Evolutionary conservation across 225 moss, liverwort and hornwort species (phyloP).

Genomic region (Straminergon stramineum): DNA sequence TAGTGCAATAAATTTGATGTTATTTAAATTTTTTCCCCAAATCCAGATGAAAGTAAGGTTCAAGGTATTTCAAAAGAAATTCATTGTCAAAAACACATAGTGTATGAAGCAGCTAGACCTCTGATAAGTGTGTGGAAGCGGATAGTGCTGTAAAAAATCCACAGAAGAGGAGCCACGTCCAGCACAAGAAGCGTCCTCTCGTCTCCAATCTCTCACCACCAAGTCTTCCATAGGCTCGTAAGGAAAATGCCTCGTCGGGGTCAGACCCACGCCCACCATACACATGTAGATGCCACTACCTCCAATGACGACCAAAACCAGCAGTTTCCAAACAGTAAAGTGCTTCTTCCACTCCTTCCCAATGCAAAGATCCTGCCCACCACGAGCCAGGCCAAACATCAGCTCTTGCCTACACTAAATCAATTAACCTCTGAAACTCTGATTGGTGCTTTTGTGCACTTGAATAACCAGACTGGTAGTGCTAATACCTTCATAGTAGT

Average conservation of each 20-base stretch:
- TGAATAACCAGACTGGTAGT: background rate
- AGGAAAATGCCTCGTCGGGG: constrained; percentile 1
- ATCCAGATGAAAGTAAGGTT: background rate
- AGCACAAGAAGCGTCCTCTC: constrained; percentile 26
- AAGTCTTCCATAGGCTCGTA: constrained; percentile 7
- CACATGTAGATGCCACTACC: constrained; percentile 35
- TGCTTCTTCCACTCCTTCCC: constrained; percentile 50
- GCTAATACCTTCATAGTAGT: constrained; percentile 14
- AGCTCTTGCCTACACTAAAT: background rate
- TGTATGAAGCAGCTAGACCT: constrained; percentile 5
- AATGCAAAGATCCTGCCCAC: constrained; percentile 25
- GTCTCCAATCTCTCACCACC: constrained; percentile 8
- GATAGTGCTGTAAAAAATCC: constrained; percentile 31
- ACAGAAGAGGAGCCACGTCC: background rate
- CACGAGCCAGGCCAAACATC: background rate
- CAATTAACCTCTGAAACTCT: background rate
- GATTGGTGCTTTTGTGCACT: background rate
- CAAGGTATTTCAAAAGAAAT: background rate
- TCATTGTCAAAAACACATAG: background rate
- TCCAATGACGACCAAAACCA: constrained; percentile 41
- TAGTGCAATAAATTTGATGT: too few relatives aligned
- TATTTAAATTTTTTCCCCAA: background rate
- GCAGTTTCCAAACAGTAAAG: constrained; percentile 33
- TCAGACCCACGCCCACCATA: constrained; percentile 32
- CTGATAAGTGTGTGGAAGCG: constrained; percentile 26